Evolutionary conservation across 1,284 basidiomycete genomes (phyloP).

Genomic region (Earliella scabrosa): DNA sequence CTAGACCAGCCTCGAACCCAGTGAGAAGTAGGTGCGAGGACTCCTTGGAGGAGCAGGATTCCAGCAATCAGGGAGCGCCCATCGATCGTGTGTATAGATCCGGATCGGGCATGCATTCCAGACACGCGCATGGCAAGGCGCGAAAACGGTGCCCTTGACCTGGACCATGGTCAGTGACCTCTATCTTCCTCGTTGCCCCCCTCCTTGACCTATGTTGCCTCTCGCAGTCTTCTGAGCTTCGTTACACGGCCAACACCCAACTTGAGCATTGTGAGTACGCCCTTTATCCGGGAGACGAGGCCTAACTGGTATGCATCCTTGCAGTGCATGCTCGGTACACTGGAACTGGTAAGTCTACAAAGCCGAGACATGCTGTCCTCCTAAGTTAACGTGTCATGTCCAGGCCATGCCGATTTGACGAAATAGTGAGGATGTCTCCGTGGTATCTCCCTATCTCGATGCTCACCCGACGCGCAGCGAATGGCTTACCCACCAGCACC

Average conservation of each 20-base stretch:
- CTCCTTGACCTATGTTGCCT: neutral
- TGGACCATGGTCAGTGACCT: constrained; percentile 51
- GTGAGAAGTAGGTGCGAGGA: neutral
- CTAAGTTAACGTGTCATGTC: neutral
- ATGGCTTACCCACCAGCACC: constrained; percentile 97
- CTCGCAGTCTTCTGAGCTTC: constrained; percentile 79
- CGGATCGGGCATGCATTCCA: constrained; percentile 14
- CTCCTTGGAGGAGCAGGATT: too few relatives aligned
- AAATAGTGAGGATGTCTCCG: constrained; percentile 75
- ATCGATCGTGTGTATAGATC: constrained; percentile 4
- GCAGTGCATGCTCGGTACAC: constrained; percentile 95
- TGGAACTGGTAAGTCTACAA: constrained; percentile 72
- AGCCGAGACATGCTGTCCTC: neutral
- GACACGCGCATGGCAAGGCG: constrained; percentile 11
- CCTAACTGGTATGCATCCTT: neutral
- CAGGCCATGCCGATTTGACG: constrained; percentile 91
- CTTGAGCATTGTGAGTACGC: constrained; percentile 81
- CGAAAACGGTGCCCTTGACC: constrained; percentile 25
- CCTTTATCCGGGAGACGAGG: constrained; percentile 3
- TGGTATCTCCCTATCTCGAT: constrained; percentile 10
- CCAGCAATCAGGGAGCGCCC: constrained; percentile 9
- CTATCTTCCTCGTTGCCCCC: constrained; percentile 34
- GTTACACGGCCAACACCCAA: constrained; percentile 94
- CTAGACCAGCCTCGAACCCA: too few relatives aligned
- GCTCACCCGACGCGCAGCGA: constrained; percentile 63